These are phyloP conservation scores for Penicillium ucsense DNA, from an alignment of 495 filamentous ascomycete species.

Conservation along the genomic window DNA sequence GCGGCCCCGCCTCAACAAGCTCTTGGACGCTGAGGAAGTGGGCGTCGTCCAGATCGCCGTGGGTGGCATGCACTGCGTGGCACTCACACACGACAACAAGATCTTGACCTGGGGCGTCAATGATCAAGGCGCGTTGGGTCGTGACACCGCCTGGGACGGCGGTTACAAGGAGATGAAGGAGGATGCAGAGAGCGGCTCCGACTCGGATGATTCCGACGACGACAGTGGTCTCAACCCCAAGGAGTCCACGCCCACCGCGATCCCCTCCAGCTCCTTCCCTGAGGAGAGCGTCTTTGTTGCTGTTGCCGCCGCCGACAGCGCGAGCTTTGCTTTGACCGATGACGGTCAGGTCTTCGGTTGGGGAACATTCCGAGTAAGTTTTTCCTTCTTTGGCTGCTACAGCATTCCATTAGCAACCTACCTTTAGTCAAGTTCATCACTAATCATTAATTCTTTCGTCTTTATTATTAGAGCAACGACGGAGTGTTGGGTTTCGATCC, in stretches of 20 bases:
- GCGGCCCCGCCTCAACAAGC: conserved; percentile 54
- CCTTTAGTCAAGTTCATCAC: conserved; percentile 5
- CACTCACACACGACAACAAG: conserved; percentile 51
- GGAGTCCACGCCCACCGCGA: conserved; percentile 50
- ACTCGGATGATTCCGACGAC: conserved; percentile 46
- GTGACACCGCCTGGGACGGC: conserved; percentile 51
- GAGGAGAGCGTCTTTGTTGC: conserved; percentile 47
- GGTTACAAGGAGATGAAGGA: conserved; percentile 48
- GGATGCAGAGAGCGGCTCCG: conserved; percentile 43
- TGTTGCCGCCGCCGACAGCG: conserved; percentile 55
- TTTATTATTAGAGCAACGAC: conserved; percentile 39
- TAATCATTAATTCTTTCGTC: neutral
- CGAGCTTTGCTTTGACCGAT: conserved; percentile 56
- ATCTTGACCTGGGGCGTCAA: conserved; percentile 63
- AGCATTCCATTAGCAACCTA: neutral
- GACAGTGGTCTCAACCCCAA: conserved; percentile 49
- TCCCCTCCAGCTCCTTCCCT: conserved; percentile 42
- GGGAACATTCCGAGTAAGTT: conserved; percentile 58
- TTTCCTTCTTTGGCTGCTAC: neutral
- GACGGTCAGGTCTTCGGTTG: conserved; percentile 59
- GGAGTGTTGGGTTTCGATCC: conserved; percentile 47
- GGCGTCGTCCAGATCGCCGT: conserved; percentile 52
- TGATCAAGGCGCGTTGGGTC: conserved; percentile 55
- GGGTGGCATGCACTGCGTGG: conserved; percentile 58
- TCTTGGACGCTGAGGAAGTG: conserved; percentile 46